Base-by-base conservation (phyloP, 1,284 basidiomycete genomes). In the Leccinum insolens region DNA sequence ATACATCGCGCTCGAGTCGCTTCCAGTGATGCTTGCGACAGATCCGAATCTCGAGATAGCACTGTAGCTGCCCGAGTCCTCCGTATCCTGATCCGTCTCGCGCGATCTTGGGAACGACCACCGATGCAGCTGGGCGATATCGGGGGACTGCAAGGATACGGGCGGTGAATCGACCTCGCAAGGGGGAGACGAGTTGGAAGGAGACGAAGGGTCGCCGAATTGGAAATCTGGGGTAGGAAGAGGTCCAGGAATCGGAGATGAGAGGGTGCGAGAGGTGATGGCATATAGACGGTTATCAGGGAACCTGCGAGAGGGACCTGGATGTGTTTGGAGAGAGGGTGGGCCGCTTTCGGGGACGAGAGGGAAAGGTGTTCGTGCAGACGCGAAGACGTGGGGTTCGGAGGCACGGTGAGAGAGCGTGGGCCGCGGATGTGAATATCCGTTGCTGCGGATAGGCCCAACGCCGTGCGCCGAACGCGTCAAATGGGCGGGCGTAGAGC, bases 191-290 rank as follows among this genome's bases (percentile, higher is more conserved):
- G 80, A 80, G 25, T 67, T 83, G 73, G 66, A 82, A n/a, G 81
- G 76, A 2, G 83, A 82, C 0, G 78, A 74, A 67, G 88, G 83
- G 7, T 85, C 81, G 69, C 90, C 90, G 72, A 92, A 92, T 57
- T 88, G 88, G 80, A 87, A 92, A 72, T 84, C 84, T 37, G 88
- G 87, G 8, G 84, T 83, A 6, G 90, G 91, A n/a, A 92, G 82
- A 7, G 91, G 90, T 0, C 90, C 91, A 7, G 89, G 87, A 61
- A 89, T 84, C 11, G 88, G 87, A 3, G 87, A 83, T 1, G 82
- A 75, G 34, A 88, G 75, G 6, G 81, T 74, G 41, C 89, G 86
- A 15, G 86, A 82, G 66, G 86, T 77, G 41, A 77, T 69, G 9
- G 84, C 80, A 72, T 84, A 89, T 17, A 84, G 75, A 20, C 80